phyloP scores from a whole-genome alignment of 2,329 filamentous ascomycete species.

The Alternaria panax region DNA sequence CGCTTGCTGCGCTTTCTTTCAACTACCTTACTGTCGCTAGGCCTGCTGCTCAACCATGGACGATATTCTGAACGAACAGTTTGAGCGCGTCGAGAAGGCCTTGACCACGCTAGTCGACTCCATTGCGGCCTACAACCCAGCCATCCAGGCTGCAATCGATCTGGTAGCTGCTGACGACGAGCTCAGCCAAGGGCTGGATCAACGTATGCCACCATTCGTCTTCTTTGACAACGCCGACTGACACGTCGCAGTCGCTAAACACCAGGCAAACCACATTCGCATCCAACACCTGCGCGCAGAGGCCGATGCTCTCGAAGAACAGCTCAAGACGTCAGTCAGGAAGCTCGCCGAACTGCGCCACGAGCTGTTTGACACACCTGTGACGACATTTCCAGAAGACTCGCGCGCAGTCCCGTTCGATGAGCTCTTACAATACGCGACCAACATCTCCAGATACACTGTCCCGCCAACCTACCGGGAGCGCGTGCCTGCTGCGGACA shows the following conservation, averaged over 20 bases:
- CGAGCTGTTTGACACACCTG: slow-evolving; percentile 67
- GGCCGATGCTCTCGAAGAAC: slow-evolving; percentile 70
- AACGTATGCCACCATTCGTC: slow-evolving; percentile 58
- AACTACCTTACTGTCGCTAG: not conserved
- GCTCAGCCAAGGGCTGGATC: slow-evolving; percentile 69
- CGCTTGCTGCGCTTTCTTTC: not conserved
- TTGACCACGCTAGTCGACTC: slow-evolving; percentile 77
- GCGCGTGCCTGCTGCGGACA: slow-evolving; percentile 29
- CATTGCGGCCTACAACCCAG: slow-evolving; percentile 82
- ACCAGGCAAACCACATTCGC: slow-evolving; percentile 76
- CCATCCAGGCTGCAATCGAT: slow-evolving; percentile 69
- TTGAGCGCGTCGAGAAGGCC: slow-evolving; percentile 56
- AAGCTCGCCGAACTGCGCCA: slow-evolving; percentile 76
- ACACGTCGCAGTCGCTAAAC: slow-evolving; percentile 66
- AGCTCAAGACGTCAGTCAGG: slow-evolving; percentile 74
- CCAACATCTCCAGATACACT: slow-evolving; percentile 80
- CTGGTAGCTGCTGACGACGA: slow-evolving; percentile 74
- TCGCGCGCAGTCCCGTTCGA: slow-evolving; percentile 67
- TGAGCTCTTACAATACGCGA: slow-evolving; percentile 78
- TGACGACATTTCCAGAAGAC: slow-evolving; percentile 50
- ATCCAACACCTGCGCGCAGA: slow-evolving; percentile 73
- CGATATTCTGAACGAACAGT: slow-evolving; percentile 52
- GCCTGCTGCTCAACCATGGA: slow-evolving; percentile 47
- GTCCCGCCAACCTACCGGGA: slow-evolving; percentile 67
- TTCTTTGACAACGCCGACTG: slow-evolving; percentile 4